A percentile compares a stretch with the other conserved stretches of the same genome.
Evolutionary conservation across 495 filamentous ascomycete species (phyloP).

Genomic region (Aspergillus mulundensis): DNA sequence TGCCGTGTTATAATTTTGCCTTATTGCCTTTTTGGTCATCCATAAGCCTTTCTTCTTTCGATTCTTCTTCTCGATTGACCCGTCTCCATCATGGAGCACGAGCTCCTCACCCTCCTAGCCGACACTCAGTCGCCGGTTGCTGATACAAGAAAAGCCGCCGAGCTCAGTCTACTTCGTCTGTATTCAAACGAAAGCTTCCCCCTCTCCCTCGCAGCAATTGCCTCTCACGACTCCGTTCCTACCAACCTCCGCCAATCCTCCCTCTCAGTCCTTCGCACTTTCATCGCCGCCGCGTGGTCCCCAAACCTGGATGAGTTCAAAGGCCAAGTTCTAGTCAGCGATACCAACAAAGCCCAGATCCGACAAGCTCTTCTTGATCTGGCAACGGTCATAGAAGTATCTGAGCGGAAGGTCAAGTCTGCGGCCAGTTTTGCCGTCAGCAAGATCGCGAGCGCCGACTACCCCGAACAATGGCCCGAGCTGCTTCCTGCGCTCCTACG

Average conservation of each 20-base stretch:
- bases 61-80: not conserved
- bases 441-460: constrained; percentile 92
- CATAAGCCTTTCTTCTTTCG: no score
- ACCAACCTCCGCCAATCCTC: constrained; percentile 77
- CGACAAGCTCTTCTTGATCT: constrained; percentile 66
- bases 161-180: constrained; percentile 66
- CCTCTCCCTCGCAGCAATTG: constrained; percentile 72
- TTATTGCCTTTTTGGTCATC: no score
- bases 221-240: constrained; percentile 63
- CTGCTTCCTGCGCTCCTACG: constrained; percentile 77
- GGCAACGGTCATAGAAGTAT: constrained; percentile 62
- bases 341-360: constrained; percentile 68
- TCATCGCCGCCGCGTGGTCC: constrained; percentile 78
- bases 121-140: constrained; percentile 71
- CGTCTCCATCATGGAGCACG: constrained; percentile 67
- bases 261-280: constrained; percentile 71
- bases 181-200: constrained; percentile 68
- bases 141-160: constrained; percentile 71
- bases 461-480: constrained; percentile 87
- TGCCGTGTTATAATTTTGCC: not conserved
- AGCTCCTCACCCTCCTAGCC: constrained; percentile 72
- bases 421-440: constrained; percentile 87
- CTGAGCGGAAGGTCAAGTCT: constrained; percentile 79
- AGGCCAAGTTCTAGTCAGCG: constrained; percentile 56
- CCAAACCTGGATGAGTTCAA: constrained; percentile 62